Percentiles rank a stretch among this genome's conserved stretches.
phyloP scores from a whole-genome alignment of 768 basidiomycete species.

The Macrocybe gigantea region DNA sequence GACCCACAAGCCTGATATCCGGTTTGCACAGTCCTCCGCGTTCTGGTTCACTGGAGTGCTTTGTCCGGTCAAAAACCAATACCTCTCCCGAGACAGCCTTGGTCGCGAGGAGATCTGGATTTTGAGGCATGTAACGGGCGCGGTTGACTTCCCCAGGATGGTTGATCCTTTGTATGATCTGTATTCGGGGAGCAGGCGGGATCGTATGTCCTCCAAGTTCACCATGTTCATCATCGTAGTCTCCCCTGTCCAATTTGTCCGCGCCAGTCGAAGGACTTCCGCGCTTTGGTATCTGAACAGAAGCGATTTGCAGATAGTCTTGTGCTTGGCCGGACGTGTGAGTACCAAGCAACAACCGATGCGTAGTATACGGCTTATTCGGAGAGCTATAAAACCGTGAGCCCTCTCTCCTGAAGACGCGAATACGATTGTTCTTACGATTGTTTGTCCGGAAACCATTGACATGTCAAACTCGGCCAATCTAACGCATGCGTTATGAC shows the following conservation, averaged over 20 bases:
- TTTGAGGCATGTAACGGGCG: constrained; percentile 99
- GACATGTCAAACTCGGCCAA: constrained; percentile 97
- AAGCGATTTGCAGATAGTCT: constrained; percentile 94
- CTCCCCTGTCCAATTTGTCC: constrained; percentile 69
- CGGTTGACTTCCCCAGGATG: constrained; percentile 95
- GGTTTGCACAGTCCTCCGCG: constrained; percentile 81
- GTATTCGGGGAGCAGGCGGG: constrained; percentile 79
- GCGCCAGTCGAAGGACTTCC: constrained; percentile 53
- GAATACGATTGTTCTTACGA: constrained; percentile 45
- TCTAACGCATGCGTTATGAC: constrained; percentile 97
- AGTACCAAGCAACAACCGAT: constrained; percentile 92
- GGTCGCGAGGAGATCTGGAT: constrained; percentile 94
- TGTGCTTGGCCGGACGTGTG: constrained; percentile 94
- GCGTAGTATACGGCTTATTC: constrained; percentile 91
- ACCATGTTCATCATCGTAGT: constrained; percentile 90
- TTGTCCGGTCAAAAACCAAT: constrained; percentile 93
- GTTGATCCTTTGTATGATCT: constrained; percentile 90
- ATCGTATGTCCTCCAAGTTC: constrained; percentile 92
- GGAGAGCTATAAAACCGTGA: constrained; percentile 51
- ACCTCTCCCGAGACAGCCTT: constrained; percentile 91
- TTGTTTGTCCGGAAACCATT: constrained; percentile 98
- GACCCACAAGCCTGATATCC: constrained; percentile 86
- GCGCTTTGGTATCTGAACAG: constrained; percentile 88
- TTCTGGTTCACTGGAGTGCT: constrained; percentile 91
- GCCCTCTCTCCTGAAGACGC: neutral